Conservation (phyloP, 2,329 filamentous ascomycete species). For the Penicillium freii region DNA sequence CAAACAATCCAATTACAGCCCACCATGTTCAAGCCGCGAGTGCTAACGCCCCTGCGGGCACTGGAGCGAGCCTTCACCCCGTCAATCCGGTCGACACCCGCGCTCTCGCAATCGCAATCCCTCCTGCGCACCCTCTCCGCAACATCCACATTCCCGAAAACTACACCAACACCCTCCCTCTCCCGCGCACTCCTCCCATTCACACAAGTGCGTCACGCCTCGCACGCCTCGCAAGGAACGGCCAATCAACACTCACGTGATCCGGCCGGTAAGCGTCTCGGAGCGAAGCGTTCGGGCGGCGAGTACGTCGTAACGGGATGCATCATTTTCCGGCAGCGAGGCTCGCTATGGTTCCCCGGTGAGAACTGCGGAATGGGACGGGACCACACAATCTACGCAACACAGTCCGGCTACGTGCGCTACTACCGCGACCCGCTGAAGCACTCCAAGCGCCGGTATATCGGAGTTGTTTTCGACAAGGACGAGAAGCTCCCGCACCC, state of each 20-base stretch:
- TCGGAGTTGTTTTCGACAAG: slow-evolving; percentile 86
- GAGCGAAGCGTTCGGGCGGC: slow-evolving; percentile 89
- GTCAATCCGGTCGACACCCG: slow-evolving; percentile 30
- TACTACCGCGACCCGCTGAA: slow-evolving; percentile 87
- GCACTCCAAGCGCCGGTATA: slow-evolving; percentile 88
- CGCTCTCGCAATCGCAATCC: slow-evolving; percentile 28
- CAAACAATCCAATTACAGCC: slow-evolving; percentile 16
- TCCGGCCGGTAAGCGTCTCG: slow-evolving; percentile 79
- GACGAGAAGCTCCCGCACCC: slow-evolving; percentile 76
- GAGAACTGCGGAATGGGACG: slow-evolving; percentile 95
- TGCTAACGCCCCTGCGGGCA: slow-evolving; percentile 39
- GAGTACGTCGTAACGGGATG: slow-evolving; percentile 94
- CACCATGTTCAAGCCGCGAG: slow-evolving; percentile 46
- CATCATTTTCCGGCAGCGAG: slow-evolving; percentile 96
- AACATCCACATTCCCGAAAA: slow-evolving; percentile 26
- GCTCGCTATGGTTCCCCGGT: slow-evolving; percentile 89
- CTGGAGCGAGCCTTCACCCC: slow-evolving; percentile 39
- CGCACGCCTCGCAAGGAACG: slow-evolving; percentile 63
- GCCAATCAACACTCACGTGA: slow-evolving; percentile 67
- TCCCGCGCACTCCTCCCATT: slow-evolving; percentile 38
- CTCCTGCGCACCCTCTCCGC: slow-evolving; percentile 32
- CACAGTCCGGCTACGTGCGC: slow-evolving; percentile 83
- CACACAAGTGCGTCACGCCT: slow-evolving; percentile 58
- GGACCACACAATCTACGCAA: slow-evolving; percentile 92
- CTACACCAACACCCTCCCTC: slow-evolving; percentile 26